Evolutionary conservation across 2,329 filamentous ascomycete species (phyloP).

Genomic region (Tolypocladium tundrense): DNA sequence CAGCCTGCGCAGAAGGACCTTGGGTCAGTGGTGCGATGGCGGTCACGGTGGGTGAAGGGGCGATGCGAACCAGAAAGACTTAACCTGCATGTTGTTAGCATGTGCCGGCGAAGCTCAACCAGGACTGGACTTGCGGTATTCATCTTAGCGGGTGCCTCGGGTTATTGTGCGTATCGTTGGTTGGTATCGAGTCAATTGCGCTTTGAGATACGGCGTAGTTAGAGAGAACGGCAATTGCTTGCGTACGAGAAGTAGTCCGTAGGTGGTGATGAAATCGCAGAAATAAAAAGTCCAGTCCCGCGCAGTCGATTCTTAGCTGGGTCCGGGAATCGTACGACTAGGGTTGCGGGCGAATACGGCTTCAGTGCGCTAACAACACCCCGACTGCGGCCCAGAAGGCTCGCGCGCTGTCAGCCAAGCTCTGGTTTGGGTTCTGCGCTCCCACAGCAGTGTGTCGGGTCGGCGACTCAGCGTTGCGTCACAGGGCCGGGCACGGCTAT

Average conservation of each 20-base stretch:
- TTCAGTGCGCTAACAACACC: background rate
- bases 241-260: background rate
- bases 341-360: background rate
- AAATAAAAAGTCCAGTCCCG: background rate
- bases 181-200: background rate
- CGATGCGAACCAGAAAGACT: conserved; percentile 53
- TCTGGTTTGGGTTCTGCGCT: no score
- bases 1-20: conserved; percentile 45
- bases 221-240: no score
- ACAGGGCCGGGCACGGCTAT: background rate
- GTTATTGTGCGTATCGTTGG: background rate
- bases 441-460: background rate
- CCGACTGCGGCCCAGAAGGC: background rate
- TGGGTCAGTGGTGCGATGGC: conserved; percentile 1
- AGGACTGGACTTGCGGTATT: conserved; percentile 37
- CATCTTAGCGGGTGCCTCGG: conserved; percentile 25
- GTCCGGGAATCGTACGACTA: background rate
- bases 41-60: background rate
- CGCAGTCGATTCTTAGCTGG: background rate
- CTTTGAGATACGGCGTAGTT: no score
- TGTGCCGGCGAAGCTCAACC: background rate
- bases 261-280: background rate
- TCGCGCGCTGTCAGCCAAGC: no score
- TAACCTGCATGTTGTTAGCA: conserved; percentile 32
- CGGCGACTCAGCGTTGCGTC: background rate